Evolutionary conservation across 108 stramenopile species (phyloP).

Genomic region (Seminavis robusta): DNA sequence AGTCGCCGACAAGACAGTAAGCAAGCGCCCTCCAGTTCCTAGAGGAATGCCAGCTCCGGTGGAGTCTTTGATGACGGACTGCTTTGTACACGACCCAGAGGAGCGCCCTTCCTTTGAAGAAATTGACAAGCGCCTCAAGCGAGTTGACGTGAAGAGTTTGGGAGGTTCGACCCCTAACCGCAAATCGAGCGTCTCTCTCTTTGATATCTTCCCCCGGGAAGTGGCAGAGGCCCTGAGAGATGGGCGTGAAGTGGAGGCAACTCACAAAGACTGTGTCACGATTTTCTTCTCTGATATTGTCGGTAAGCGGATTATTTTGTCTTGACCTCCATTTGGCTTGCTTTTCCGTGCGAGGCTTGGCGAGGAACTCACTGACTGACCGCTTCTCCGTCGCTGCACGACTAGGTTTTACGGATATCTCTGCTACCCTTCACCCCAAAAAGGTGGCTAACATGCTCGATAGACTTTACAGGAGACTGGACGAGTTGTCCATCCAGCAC

Average conservation of each 20-base stretch:
- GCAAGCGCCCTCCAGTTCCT: constrained; percentile 45
- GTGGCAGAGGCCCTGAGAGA: constrained; percentile 30
- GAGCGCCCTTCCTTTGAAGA: constrained; percentile 12
- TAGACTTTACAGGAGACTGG: constrained; percentile 32
- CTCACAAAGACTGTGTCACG: constrained; percentile 1
- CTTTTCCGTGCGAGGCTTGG: too few species aligned
- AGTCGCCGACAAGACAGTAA: constrained; percentile 23
- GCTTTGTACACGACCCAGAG: constrained; percentile 24
- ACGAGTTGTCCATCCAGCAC: constrained; percentile 28
- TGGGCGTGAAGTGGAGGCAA: constrained; percentile 12
- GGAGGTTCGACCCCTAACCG: background rate
- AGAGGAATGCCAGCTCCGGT: constrained; percentile 16
- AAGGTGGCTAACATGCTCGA: constrained; percentile 36
- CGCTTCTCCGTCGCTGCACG: too few species aligned
- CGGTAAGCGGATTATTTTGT: too few species aligned
- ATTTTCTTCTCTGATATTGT: constrained; percentile 11
- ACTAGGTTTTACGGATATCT: constrained; percentile 47
- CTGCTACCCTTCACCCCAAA: constrained; percentile 11
- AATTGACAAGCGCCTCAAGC: background rate
- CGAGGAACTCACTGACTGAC: too few species aligned
- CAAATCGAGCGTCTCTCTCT: background rate
- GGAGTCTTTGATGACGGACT: constrained; percentile 34
- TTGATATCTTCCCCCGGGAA: constrained; percentile 32
- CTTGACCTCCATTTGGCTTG: too few species aligned
- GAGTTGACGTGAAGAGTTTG: constrained; percentile 1